Evolutionary conservation across 495 filamentous ascomycete genomes (phyloP).

Genomic region (Elaphomyces granulatus): DNA sequence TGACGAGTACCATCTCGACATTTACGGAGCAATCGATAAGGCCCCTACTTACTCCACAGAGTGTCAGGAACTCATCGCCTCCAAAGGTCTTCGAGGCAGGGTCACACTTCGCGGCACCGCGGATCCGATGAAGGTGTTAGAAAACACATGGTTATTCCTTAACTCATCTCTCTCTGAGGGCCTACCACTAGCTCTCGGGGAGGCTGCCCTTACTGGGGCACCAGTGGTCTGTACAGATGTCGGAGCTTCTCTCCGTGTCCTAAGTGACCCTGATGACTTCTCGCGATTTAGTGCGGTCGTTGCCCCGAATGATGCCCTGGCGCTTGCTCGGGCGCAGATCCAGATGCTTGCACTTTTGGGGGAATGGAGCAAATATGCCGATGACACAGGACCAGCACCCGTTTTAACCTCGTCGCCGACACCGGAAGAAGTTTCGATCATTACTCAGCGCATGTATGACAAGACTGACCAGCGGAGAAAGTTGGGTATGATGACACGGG

Average conservation of each 20-base stretch:
- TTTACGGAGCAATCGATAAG: slow-evolving; percentile 49
- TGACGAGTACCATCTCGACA: slow-evolving; percentile 45
- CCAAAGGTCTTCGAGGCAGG: slow-evolving; percentile 38
- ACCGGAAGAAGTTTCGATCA: slow-evolving; percentile 34
- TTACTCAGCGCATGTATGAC: slow-evolving; percentile 47
- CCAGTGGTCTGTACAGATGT: slow-evolving; percentile 54
- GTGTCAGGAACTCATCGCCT: slow-evolving; percentile 46
- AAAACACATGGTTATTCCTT: slow-evolving; percentile 51
- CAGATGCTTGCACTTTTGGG: slow-evolving; percentile 44
- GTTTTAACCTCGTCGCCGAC: slow-evolving; percentile 36
- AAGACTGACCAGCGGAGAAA: slow-evolving; percentile 42
- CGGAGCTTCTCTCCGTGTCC: slow-evolving; percentile 45
- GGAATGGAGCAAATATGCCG: slow-evolving; percentile 42
- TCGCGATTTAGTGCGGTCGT: slow-evolving; percentile 47
- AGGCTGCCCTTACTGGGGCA: slow-evolving; percentile 48
- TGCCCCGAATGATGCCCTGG: slow-evolving; percentile 45
- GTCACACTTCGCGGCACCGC: slow-evolving; percentile 42
- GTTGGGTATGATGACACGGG: slow-evolving; percentile 45
- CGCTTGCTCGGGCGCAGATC: slow-evolving; percentile 47
- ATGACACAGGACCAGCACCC: slow-evolving; percentile 30
- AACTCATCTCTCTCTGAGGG: slow-evolving; percentile 55
- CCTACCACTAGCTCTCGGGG: slow-evolving; percentile 48
- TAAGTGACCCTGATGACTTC: slow-evolving; percentile 45
- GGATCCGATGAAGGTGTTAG: slow-evolving; percentile 41
- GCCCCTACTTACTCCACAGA: slow-evolving; percentile 45